phyloP scores from a whole-genome alignment of 129 eudicot species.

The Pittosporum tobira region DNA sequence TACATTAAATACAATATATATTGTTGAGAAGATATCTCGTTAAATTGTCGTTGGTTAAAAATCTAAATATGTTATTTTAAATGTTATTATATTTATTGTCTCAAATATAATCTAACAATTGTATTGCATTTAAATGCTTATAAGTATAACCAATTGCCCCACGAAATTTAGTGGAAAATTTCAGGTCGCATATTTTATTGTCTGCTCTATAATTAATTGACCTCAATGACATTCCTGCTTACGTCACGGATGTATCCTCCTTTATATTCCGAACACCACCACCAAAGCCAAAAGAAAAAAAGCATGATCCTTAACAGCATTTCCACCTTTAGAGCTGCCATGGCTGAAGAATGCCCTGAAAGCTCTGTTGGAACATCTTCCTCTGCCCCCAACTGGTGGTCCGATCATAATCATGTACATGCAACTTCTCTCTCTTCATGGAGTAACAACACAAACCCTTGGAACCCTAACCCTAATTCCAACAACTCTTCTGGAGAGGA shows the following conservation, averaged over 20 bases:
- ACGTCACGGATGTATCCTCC: neutral
- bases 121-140: too few species aligned
- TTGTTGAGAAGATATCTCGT: too few species aligned
- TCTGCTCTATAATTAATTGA: slow-evolving; percentile 26
- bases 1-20: too few species aligned
- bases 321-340: slow-evolving; percentile 21
- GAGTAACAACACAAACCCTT: slow-evolving; percentile 23
- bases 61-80: too few species aligned
- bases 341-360: slow-evolving; percentile 42
- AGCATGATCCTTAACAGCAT: neutral
- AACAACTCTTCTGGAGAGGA: slow-evolving; percentile 40
- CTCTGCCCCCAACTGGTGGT: slow-evolving; percentile 41
- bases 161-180: slow-evolving; percentile 18
- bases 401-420: slow-evolving; percentile 28
- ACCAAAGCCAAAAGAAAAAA: neutral
- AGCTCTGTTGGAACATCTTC: slow-evolving; percentile 30
- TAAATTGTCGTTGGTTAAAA: too few species aligned
- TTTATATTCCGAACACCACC: slow-evolving; percentile 22
- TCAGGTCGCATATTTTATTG: slow-evolving; percentile 40
- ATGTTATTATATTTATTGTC: too few species aligned
- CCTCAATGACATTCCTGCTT: neutral
- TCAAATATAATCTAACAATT: too few species aligned
- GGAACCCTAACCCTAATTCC: slow-evolving; percentile 27
- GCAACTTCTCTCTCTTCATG: slow-evolving; percentile 33
- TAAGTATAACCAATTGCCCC: slow-evolving; percentile 20